phyloP scores from a whole-genome alignment of 176 grass and related monocot genomes.

The Carex cristatella region DNA sequence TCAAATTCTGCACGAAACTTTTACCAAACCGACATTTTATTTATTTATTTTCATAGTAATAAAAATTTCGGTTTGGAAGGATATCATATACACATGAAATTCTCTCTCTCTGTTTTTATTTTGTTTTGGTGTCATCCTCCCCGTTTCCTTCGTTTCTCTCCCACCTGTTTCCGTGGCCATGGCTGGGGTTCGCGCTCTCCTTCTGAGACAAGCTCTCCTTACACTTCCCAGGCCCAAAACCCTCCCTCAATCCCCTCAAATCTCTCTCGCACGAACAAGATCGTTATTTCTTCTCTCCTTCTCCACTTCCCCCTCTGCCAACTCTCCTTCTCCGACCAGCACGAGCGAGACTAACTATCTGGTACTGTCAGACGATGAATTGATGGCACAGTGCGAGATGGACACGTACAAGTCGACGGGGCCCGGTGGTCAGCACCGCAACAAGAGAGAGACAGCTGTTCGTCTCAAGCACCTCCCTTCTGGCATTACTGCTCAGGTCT shows the following conservation, averaged over 20 bases:
- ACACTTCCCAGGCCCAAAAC: background rate
- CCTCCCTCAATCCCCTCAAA: background rate
- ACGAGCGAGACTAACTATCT: constrained; percentile 32
- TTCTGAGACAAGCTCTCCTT: constrained; percentile 39
- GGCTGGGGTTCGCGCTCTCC: constrained; percentile 40
- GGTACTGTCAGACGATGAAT: constrained; percentile 54
- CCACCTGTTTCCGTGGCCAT: background rate
- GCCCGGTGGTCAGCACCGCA: constrained; percentile 92
- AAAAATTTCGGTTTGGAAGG: too few species aligned
- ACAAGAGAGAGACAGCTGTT: constrained; percentile 91
- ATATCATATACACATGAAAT: too few species aligned
- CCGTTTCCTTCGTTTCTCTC: too few species aligned
- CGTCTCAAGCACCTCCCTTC: constrained; percentile 76
- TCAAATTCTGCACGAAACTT: too few species aligned
- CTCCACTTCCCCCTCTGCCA: constrained; percentile 21
- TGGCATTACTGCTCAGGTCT: constrained; percentile 74
- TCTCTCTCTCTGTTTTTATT: too few species aligned
- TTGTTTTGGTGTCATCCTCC: too few species aligned
- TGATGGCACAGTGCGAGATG: constrained; percentile 82
- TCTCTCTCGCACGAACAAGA: constrained; percentile 6
- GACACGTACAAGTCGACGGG: constrained; percentile 86
- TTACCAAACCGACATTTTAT: too few species aligned
- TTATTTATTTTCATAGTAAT: too few species aligned
- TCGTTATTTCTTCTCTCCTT: constrained; percentile 22
- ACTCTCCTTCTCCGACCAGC: constrained; percentile 26